Conservation (phyloP, 352 stramenopile genomes). For the Globisporangium heterothallicum region DNA sequence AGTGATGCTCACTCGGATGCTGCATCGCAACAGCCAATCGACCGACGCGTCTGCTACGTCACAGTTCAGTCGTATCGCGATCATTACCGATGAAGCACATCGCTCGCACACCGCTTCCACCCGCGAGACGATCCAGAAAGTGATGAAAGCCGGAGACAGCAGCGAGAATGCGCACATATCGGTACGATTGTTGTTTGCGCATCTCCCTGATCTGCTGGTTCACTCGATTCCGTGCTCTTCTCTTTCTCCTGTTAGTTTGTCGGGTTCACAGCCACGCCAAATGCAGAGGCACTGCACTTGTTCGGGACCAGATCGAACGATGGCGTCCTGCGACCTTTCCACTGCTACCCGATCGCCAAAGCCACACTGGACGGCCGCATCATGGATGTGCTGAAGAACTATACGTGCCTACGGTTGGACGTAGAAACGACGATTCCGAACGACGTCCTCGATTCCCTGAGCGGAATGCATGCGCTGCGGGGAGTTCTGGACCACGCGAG, state of each 20-base stretch:
- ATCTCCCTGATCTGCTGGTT: not conserved
- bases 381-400: constrained; percentile 63
- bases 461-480: constrained; percentile 22
- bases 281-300: constrained; percentile 52
- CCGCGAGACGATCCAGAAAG: constrained; percentile 55
- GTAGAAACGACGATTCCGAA: constrained; percentile 53
- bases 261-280: constrained; percentile 77
- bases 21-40: constrained; percentile 34
- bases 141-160: constrained; percentile 48
- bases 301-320: constrained; percentile 37
- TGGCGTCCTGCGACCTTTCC: constrained; percentile 35
- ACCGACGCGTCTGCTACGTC: not conserved
- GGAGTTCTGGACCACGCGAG: constrained; percentile 57
- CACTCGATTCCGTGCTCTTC: not conserved
- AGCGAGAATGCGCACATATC: constrained; percentile 28
- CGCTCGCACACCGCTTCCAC: constrained; percentile 69
- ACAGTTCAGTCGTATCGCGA: constrained; percentile 55
- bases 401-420: constrained; percentile 45
- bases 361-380: constrained; percentile 49
- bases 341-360: constrained; percentile 67
- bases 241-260: constrained; percentile 49
- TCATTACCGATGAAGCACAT: constrained; percentile 83
- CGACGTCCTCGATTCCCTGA: constrained; percentile 28
- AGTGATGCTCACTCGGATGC: constrained; percentile 56
- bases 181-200: constrained; percentile 13